Percentiles rank a stretch among this genome's conserved stretches.
Conservation (phyloP, 805 yeast genomes). For the Starmerella floricola region DNA sequence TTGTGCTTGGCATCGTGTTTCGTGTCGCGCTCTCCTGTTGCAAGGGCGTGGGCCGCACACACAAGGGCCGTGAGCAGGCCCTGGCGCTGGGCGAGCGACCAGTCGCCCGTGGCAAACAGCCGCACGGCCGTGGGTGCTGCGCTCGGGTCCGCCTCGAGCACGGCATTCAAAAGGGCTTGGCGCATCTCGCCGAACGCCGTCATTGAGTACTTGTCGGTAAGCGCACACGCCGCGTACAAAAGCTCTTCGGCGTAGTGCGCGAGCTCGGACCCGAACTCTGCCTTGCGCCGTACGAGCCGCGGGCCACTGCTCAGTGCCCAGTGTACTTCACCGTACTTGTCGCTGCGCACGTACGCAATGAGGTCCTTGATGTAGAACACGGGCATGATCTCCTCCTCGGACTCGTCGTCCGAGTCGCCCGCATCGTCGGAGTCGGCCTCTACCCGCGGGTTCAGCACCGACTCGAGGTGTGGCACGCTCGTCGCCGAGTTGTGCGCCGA, state of each 20-base stretch:
- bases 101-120: slow-evolving; percentile 55
- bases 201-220: slow-evolving; percentile 47
- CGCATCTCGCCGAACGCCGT: slow-evolving; percentile 50
- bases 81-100: slow-evolving; percentile 69
- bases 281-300: slow-evolving; percentile 53
- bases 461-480: background rate
- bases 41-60: slow-evolving; percentile 58
- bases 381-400: slow-evolving; percentile 29
- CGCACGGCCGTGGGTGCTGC: slow-evolving; percentile 33
- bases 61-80: slow-evolving; percentile 55
- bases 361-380: slow-evolving; percentile 70
- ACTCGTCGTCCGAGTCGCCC: slow-evolving; percentile 23
- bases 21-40: too few species aligned
- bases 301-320: slow-evolving; percentile 44
- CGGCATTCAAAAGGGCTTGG: slow-evolving; percentile 52
- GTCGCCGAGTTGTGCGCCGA: too few species aligned
- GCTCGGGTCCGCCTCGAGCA: slow-evolving; percentile 44
- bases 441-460: background rate
- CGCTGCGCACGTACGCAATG: slow-evolving; percentile 40
- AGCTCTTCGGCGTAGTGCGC: slow-evolving; percentile 45
- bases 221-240: slow-evolving; percentile 38
- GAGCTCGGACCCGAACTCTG: slow-evolving; percentile 48
- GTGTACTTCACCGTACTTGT: slow-evolving; percentile 39
- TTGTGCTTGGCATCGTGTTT: too few species aligned
- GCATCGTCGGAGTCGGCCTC: slow-evolving; percentile 26